Evolutionary conservation across 2,329 filamentous ascomycete genomes (phyloP), one percentile per base, ranked within the genome.

Genomic region (Apiospora aurea): DNA sequence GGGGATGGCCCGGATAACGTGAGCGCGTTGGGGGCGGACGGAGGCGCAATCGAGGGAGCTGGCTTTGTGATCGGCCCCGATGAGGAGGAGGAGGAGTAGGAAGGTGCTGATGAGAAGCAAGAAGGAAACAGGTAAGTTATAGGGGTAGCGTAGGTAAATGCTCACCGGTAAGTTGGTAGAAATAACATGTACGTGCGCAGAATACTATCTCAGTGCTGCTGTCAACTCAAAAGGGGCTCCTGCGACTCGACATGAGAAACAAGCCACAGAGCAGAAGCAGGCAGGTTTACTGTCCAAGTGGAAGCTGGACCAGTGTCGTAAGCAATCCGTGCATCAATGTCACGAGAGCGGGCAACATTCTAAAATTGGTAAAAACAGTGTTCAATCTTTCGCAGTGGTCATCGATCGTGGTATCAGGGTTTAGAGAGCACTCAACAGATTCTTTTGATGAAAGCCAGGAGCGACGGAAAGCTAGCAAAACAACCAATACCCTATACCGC

Each of bases 381-480:
- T 43, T 43, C 11, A 6, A 43, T 43, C 47, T 49, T 11, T 51
- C 21, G 7, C 57, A 41, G 21, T 38, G 18, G 8, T 14, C 4
- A 3, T 14, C 4, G 7, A 64, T 41, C n/a, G n/a, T n/a, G n/a
- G 8, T 5, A 10, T 10, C 21, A 14, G 21, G 24, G 3, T 13
- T 41, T 64, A n/a, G 3, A 41, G 57, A 64, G 57, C 34, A 64
- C 57, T 41, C 29, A 64, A n/a, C 21, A 41, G 14, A 41, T 64
- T 64, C 57, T 64, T 64, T 41, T n/a, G 1, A 64, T 34, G 26
- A 24, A n/a, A n/a, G 38, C 57, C 24, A 64, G 34, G 57, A 64
- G 57, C 21, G 57, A 64, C 57, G 34, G 34, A 41, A 38, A 64
- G n/a, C 57, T 41, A 64, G 29, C 57, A 64, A 10, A 64, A 41